Percentiles rank a stretch among this genome's conserved stretches.
phyloP scores from a whole-genome alignment of 805 yeast species.

The Suhomyces sp. region DNA sequence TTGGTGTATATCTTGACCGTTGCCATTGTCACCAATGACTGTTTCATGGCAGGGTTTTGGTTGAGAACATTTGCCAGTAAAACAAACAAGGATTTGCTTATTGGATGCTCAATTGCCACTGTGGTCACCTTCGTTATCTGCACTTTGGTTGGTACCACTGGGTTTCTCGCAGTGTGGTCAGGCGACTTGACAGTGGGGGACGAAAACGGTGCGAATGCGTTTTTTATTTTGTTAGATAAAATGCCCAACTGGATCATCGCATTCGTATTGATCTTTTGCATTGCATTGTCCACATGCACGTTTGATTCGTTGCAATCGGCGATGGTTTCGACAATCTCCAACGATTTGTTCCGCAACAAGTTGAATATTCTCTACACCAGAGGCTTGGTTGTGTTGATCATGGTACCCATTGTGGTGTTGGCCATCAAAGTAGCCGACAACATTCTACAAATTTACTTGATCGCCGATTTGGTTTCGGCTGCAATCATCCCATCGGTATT shows the following conservation, averaged over 20 bases:
- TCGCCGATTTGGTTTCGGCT: slow-evolving; percentile 86
- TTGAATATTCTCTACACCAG: slow-evolving; percentile 66
- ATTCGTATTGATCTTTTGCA: slow-evolving; percentile 70
- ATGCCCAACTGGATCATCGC: slow-evolving; percentile 89
- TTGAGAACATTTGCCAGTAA: slow-evolving; percentile 87
- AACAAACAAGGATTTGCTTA: slow-evolving; percentile 67
- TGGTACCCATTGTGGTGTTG: slow-evolving; percentile 85
- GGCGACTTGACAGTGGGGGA: slow-evolving; percentile 57
- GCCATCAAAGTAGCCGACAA: slow-evolving; percentile 80
- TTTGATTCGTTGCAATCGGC: slow-evolving; percentile 89
- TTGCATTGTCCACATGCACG: slow-evolving; percentile 79
- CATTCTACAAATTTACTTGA: slow-evolving; percentile 80
- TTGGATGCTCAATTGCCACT: slow-evolving; percentile 76
- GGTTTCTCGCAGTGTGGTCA: slow-evolving; percentile 89
- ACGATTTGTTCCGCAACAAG: slow-evolving; percentile 84
- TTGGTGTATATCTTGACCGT: slow-evolving; percentile 77
- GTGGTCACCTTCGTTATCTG: slow-evolving; percentile 60
- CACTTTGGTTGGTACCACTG: slow-evolving; percentile 76
- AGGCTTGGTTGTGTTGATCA: slow-evolving; percentile 64
- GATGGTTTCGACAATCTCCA: slow-evolving; percentile 81
- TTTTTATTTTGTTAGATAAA: slow-evolving; percentile 64
- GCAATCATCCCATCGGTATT: slow-evolving; percentile 82
- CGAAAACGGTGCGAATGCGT: slow-evolving; percentile 62
- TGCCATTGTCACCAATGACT: slow-evolving; percentile 86
- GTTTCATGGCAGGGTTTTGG: slow-evolving; percentile 93